Evolutionary conservation across 2,329 filamentous ascomycete genomes (phyloP).

Genomic region (Cercospora zeae-maydis): DNA sequence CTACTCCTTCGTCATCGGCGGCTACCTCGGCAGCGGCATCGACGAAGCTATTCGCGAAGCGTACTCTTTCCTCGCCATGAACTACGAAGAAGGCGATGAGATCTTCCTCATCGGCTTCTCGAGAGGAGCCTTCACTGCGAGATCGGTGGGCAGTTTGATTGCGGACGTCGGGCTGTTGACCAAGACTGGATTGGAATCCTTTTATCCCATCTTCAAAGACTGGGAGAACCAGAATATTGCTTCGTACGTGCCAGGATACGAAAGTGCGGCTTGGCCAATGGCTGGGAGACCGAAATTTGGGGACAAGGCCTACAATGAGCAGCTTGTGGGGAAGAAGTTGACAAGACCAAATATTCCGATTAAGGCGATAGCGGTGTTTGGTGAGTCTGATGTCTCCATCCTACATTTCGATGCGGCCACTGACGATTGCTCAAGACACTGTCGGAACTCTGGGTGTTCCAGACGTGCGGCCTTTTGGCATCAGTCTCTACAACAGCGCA

Average conservation of each 20-base stretch:
- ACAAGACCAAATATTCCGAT: conserved; percentile 31
- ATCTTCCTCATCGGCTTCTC: conserved; percentile 46
- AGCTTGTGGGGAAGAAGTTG: conserved; percentile 33
- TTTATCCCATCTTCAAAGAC: conserved; percentile 31
- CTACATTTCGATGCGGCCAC: too few relatives aligned
- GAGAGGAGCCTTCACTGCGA: conserved; percentile 42
- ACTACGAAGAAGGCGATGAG: conserved; percentile 48
- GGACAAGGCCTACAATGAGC: conserved; percentile 39
- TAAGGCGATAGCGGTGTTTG: conserved; percentile 41
- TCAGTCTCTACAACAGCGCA: conserved; percentile 21
- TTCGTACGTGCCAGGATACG: conserved; percentile 17
- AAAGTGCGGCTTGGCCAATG: conserved; percentile 14
- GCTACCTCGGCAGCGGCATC: conserved; percentile 31
- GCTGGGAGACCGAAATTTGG: conserved; percentile 40
- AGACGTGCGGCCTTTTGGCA: conserved; percentile 36
- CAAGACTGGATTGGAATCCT: conserved; percentile 26
- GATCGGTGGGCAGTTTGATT: conserved; percentile 42
- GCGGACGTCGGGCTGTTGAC: conserved; percentile 42
- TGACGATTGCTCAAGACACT: conserved; percentile 31
- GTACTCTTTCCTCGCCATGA: conserved; percentile 59
- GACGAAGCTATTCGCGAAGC: conserved; percentile 54
- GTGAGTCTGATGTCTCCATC: background rate
- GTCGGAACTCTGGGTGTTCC: conserved; percentile 45
- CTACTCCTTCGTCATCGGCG: conserved; percentile 23
- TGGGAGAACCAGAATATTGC: conserved; percentile 29